These are phyloP conservation scores for Medicago arabica DNA, from an alignment of 306 rosid genomes.

Conservation along the genomic window DNA sequence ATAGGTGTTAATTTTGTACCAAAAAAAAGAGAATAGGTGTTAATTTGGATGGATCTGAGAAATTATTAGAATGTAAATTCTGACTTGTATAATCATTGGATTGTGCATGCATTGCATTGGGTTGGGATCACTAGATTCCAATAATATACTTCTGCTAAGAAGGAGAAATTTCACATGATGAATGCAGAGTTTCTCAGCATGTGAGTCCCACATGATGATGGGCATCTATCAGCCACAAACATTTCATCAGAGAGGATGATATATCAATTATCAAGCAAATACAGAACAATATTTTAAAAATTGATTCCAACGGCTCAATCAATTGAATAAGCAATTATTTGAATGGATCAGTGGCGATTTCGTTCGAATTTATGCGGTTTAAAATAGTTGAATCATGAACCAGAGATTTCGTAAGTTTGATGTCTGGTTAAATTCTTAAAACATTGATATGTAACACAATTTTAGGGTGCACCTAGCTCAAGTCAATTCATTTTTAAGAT, in stretches of 20 bases:
- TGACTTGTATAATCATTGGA: conserved; percentile 64
- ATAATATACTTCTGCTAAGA: conserved; percentile 24
- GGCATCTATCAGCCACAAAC: conserved; percentile 39
- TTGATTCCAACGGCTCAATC: not conserved
- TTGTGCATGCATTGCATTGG: conserved; percentile 43
- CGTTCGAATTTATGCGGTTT: not conserved
- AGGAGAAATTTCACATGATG: conserved; percentile 45
- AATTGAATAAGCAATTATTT: not conserved
- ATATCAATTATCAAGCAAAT: conserved; percentile 13
- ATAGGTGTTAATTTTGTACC: conserved; percentile 51
- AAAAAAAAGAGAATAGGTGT: conserved; percentile 48
- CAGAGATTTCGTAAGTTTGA: not conserved
- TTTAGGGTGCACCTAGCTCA: not conserved
- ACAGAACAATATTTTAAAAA: not conserved
- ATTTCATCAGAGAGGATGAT: conserved; percentile 46
- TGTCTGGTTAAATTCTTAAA: not conserved
- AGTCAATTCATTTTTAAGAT: not conserved
- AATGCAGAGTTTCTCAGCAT: conserved; percentile 43
- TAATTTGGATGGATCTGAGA: conserved; percentile 64
- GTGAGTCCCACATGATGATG: conserved; percentile 57
- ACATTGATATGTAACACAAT: not conserved
- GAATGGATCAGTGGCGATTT: not conserved
- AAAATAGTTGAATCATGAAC: not conserved
- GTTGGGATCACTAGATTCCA: conserved; percentile 35
- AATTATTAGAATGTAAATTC: conserved; percentile 73